These are phyloP conservation scores for Sporothrix brasiliensis DNA, from an alignment of 2,329 filamentous ascomycete genomes.

Conservation along the genomic window DNA sequence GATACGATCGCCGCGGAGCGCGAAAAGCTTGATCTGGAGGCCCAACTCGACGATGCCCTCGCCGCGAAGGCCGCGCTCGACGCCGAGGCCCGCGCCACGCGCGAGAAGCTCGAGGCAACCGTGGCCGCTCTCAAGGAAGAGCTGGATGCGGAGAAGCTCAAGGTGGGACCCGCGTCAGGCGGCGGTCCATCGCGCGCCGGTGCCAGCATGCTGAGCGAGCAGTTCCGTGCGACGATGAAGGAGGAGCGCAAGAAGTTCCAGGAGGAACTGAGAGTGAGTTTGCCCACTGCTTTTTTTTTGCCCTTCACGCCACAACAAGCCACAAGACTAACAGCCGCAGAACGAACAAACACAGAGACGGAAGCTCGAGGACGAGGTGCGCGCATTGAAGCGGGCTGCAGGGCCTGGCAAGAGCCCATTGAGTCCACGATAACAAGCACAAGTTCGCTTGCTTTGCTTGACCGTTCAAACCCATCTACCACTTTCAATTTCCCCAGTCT, in stretches of 20 bases:
- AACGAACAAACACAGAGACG: slow-evolving; percentile 54
- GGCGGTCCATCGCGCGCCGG: slow-evolving; percentile 48
- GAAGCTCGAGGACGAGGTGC: slow-evolving; percentile 56
- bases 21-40: slow-evolving; percentile 53
- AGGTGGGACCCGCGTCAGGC: slow-evolving; percentile 43
- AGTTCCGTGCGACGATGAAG: slow-evolving; percentile 59
- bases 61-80: slow-evolving; percentile 46
- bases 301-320: background rate
- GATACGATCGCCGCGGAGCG: slow-evolving; percentile 56
- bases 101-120: slow-evolving; percentile 49
- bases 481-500: background rate
- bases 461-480: background rate
- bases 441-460: background rate
- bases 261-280: slow-evolving; percentile 55
- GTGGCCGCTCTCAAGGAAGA: slow-evolving; percentile 53
- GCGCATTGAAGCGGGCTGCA: slow-evolving; percentile 48
- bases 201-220: slow-evolving; percentile 58
- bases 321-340: slow-evolving; percentile 45
- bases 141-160: slow-evolving; percentile 55
- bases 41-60: slow-evolving; percentile 48
- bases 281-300: background rate
- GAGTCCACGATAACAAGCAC: slow-evolving; percentile 44
- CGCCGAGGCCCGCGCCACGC: slow-evolving; percentile 45
- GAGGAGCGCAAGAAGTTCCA: slow-evolving; percentile 61
- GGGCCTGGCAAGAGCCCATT: slow-evolving; percentile 50